These are phyloP conservation scores for Penicillium nucicola DNA, from an alignment of 495 filamentous ascomycete species.

Conservation along the genomic window DNA sequence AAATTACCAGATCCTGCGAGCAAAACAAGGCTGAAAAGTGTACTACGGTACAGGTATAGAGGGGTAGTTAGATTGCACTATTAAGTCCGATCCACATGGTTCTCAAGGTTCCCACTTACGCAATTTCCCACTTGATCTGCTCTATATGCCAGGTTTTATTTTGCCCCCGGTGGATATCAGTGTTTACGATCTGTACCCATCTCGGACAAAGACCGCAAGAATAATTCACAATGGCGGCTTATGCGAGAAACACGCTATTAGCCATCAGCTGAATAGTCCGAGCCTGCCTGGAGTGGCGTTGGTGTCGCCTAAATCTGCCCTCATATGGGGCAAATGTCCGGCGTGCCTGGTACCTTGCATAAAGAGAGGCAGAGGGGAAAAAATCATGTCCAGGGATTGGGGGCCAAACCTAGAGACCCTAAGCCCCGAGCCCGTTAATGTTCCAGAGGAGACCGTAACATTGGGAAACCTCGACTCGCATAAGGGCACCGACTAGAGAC, in stretches of 20 bases:
- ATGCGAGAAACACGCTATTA: neutral
- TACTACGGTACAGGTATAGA: too few species aligned
- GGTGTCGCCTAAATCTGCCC: neutral
- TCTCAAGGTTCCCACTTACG: too few species aligned
- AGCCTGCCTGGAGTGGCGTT: neutral
- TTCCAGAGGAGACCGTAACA: neutral
- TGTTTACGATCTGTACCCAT: neutral
- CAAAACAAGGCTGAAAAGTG: too few species aligned
- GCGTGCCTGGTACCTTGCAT: neutral
- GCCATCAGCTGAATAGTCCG: neutral
- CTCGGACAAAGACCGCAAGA: too few species aligned
- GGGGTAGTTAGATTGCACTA: too few species aligned
- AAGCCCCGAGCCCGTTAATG: neutral
- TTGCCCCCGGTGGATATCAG: neutral
- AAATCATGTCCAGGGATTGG: neutral
- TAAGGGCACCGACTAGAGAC: neutral
- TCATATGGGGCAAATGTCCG: neutral
- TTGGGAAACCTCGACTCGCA: neutral
- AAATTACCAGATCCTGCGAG: too few species aligned
- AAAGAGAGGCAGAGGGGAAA: neutral
- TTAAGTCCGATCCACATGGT: too few species aligned
- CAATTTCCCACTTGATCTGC: too few species aligned
- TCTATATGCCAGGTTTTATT: neutral
- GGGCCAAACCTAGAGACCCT: neutral
- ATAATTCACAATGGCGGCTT: neutral